These are phyloP conservation scores for Syzygium aromaticum DNA, from an alignment of 345 rosid genomes.

Conservation along the genomic window DNA sequence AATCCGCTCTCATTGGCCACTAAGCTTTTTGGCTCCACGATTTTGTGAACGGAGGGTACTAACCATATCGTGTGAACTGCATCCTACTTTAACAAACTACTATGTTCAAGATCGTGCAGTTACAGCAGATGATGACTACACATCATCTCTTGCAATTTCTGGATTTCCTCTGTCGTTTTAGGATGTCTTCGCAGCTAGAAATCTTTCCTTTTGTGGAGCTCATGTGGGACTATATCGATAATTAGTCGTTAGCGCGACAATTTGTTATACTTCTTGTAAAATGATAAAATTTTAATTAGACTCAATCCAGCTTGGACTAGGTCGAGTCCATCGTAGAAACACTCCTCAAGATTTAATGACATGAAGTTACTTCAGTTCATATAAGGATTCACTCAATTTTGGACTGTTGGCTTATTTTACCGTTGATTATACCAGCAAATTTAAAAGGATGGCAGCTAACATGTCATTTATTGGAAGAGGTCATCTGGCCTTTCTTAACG, in stretches of 20 bases:
- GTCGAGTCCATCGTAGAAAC: neutral
- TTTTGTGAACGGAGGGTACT: neutral
- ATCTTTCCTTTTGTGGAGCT: neutral
- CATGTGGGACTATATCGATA: neutral
- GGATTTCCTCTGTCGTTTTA: neutral
- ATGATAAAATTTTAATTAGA: neutral
- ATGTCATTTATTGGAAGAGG: neutral
- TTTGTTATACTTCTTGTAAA: neutral
- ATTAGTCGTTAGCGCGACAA: neutral
- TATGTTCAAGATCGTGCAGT: neutral
- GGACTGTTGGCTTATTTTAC: too few relatives aligned
- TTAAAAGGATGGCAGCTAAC: neutral
- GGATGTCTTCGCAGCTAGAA: neutral
- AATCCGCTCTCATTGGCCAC: neutral
- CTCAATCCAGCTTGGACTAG: neutral
- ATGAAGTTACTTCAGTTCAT: neutral
- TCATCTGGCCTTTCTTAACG: neutral
- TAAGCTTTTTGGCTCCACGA: neutral
- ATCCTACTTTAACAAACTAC: neutral
- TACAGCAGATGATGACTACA: neutral
- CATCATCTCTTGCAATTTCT: neutral
- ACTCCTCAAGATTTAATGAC: neutral
- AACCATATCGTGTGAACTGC: neutral
- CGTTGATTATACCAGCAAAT: too few relatives aligned
- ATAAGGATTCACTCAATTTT: neutral